Base-by-base conservation (phyloP, 345 rosid species). In the Streptanthus diversifolius region DNA sequence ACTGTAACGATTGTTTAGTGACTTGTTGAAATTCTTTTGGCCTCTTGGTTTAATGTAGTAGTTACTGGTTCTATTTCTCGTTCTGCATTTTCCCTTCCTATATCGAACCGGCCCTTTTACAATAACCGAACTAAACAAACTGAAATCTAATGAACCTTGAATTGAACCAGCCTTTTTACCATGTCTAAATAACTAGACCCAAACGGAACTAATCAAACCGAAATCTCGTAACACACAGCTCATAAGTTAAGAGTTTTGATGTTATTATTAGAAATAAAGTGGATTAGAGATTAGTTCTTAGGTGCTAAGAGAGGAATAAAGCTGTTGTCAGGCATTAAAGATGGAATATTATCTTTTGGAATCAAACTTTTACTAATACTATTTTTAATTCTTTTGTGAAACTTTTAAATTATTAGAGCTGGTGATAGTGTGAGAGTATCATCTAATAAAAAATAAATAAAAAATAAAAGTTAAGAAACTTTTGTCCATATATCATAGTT, bases 1-100 rank as follows among this genome's bases (percentile, higher is more conserved):
- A 90, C 85, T 61, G 80, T 86, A 52, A 44, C 82, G 44, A 62
- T 83, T 67, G 1, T 87, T 63, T 85, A 80, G 49, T 48, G 29
- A 63, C 63, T 41, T 30, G 17, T 49, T 59, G 13, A 13, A 19
- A 37, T 19, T 48, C 0, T 41, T 15, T 33, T 22, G 48, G 21
- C 22, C 39, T 15, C 40, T 41, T 75, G 11, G 63, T 68, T 49
- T 36, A 56, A 35, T 73, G 49, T 57, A 30, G 22, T 29, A 14
- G 12, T 41, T 33, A 24, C 65, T 65, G 5, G 57, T 24, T 63
- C 30, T 7, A 1, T 63, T 43, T 12, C 45, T 17, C 33, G 29
- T 15, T 35, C 21, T 47, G 5, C 27, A 2, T 36, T 55, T 19
- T 19, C 35, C 8, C 33, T 39, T 40, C 22, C 62, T 35, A 2